Conservation (phyloP, 2,329 filamentous ascomycete genomes). For the Apiospora sp. region DNA sequence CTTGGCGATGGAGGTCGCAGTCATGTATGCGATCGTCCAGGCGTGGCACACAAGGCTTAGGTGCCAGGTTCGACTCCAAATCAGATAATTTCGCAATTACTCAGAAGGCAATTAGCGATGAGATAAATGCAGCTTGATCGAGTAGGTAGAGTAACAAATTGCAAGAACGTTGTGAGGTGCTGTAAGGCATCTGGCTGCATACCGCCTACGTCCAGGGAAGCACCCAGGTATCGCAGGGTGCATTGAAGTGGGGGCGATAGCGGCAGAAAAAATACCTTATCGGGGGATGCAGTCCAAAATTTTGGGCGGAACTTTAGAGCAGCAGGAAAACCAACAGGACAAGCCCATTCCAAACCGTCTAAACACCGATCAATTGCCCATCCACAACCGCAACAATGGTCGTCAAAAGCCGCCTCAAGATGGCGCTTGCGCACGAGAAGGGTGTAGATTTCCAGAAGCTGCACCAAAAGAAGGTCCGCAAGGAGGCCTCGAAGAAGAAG, state of each 20-base stretch:
- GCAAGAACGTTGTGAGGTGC: background rate
- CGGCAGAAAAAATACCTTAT: conserved; percentile 22
- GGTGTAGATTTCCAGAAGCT: conserved; percentile 46
- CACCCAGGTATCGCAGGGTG: background rate
- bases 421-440: conserved; percentile 49
- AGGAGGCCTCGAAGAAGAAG: conserved; percentile 37
- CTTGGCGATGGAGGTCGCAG: background rate
- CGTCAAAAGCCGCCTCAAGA: conserved; percentile 49
- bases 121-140: background rate
- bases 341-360: conserved; percentile 8
- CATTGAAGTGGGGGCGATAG: conserved; percentile 10
- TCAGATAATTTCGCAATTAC: background rate
- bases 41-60: no score
- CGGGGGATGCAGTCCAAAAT: conserved; percentile 21
- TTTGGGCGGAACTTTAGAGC: background rate
- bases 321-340: conserved; percentile 13
- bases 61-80: background rate
- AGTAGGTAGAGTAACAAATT: background rate
- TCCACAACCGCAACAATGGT: conserved; percentile 32
- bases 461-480: conserved; percentile 30
- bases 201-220: background rate
- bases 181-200: background rate
- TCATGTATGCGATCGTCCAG: background rate
- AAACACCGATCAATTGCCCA: conserved; percentile 3
- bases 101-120: background rate